Evolutionary conservation across 2,329 filamentous ascomycete genomes (phyloP), one percentile per base, ranked within the genome.

Genomic region (Fusarium globosum): DNA sequence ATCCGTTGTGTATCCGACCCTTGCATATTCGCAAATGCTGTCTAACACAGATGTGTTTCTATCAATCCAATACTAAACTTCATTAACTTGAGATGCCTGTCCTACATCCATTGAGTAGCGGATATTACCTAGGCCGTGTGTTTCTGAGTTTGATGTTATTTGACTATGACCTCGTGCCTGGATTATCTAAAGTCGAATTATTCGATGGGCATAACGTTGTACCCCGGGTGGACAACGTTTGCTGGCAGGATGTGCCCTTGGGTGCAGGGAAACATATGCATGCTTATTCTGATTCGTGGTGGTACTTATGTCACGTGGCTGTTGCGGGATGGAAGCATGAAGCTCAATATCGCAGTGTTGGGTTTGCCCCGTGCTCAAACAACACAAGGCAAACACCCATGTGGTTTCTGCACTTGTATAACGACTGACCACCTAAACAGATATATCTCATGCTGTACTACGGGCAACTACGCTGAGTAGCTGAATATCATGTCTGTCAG

Each of bases 11-110:
- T 61, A 57, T 70, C 48, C n/a, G 53, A 60, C 56, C 45, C 46
- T 60, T 30, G 28, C 52, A 33, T 39, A 38, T 46, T 49, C 48
- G 26, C 63, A 48, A 69, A 61, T 65, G 28, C 26, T 60, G 57
- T 72, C 68, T 52, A 49, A 52, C 53, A 45, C 55, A 73, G 46
- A 69, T 49, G 51, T 57, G 52, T 21, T 51, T 59, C 59, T 55
- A 53, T 57, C 38, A 51, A 49, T 42, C n/a, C 23, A n/a, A 41
- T 42, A 36, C 35, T 59, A 61, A 56, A 59, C 53, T 68, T 69
- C 49, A 45, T 51, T 45, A 48, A 41, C 33, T 59, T 48, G 41
- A 49, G 36, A 45, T 41, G 20, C 45, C 53, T 55, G 49, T 26
- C 59, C 35, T 55, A 14, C n/a, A 52, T 42, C 39, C n/a, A 41